Base-by-base conservation (phyloP, 148 eudicot species). In the Amaranthus cruentus region DNA sequence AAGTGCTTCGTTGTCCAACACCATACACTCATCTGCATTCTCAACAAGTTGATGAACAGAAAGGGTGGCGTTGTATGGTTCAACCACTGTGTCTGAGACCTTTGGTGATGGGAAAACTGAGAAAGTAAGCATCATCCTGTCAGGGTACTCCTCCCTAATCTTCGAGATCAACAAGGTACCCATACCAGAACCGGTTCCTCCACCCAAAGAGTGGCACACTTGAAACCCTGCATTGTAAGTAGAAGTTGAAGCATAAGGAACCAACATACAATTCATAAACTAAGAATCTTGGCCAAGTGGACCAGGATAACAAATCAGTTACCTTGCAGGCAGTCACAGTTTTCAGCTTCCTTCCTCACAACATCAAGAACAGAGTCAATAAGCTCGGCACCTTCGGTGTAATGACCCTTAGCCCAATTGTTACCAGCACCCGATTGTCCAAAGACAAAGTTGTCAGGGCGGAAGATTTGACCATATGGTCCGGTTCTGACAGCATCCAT, bases 281-380 rank as follows among this genome's bases (percentile, higher is more conserved):
- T 51, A 51, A 51, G 9, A 28, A 28, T 28, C 38, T 28, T 28
- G 38, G 38, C 38, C 38, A 28, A 28, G 38, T 28, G 38, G 38
- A 28, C 38, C 38, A 28, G 38, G 38, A 28, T 28, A 51, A 2
- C 54, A 51, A 51, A 9, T 6, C 57, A 60, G 38, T 28, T 81
- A 88, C 91, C 91, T 84, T 86, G 91, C 73, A 88, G 91, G 69
- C 89, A 85, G 79, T 88, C 91, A 76, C 91, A 88, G 59, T 87
- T 87, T 82, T 87, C 90, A 74, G 90, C 90, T 62, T 87, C 90
- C 81, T 87, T 87, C 70, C 91, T 86, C 78, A 88, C 91, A 69
- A 88, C 91, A 83, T 88, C 91, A 59, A 88, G 91, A 76, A 88
- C 91, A 0, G 91, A 83, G 72, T 88, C 91, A 78, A 88, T 88